Conservation (phyloP, 2,329 filamentous ascomycete species). For the Diplodia sapinea region DNA sequence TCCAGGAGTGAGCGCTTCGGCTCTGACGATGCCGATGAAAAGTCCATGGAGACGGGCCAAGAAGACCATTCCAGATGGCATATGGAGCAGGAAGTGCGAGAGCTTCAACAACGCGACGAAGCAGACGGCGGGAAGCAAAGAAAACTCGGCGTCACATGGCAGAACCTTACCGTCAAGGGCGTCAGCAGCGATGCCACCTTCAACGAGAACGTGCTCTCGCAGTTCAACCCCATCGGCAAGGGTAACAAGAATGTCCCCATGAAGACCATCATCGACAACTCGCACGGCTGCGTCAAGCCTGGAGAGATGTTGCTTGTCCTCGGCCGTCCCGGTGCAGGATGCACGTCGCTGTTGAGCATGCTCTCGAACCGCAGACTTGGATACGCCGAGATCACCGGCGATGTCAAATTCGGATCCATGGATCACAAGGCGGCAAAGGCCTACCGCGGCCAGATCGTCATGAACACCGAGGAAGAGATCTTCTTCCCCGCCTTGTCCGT, state of each 20-base stretch:
- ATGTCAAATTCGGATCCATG: conserved; percentile 61
- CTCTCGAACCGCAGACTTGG: conserved; percentile 53
- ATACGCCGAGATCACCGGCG: conserved; percentile 35
- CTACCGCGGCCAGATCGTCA: conserved; percentile 64
- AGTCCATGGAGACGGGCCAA: conserved; percentile 10
- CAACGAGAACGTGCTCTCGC: conserved; percentile 33
- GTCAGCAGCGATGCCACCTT: conserved; percentile 26
- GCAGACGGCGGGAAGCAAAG: conserved; percentile 16
- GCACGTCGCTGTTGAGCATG: conserved; percentile 82
- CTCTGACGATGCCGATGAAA: conserved; percentile 24
- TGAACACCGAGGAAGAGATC: conserved; percentile 60
- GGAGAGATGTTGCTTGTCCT: conserved; percentile 73
- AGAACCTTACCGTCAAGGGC: conserved; percentile 30
- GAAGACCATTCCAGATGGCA: conserved; percentile 13
- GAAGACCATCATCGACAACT: conserved; percentile 32
- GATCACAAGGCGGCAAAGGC: conserved; percentile 49
- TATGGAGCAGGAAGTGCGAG: conserved; percentile 12
- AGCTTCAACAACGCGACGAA: conserved; percentile 12
- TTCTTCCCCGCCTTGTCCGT: conserved; percentile 60
- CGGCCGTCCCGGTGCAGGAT: conserved; percentile 75
- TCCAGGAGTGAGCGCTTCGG: conserved; percentile 28
- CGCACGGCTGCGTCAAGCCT: conserved; percentile 61
- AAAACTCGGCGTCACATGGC: conserved; percentile 29
- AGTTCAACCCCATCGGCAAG: conserved; percentile 26
- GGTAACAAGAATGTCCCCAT: conserved; percentile 15